phyloP scores from a whole-genome alignment of 2,329 filamentous ascomycete species.

The Alternaria sp. region DNA sequence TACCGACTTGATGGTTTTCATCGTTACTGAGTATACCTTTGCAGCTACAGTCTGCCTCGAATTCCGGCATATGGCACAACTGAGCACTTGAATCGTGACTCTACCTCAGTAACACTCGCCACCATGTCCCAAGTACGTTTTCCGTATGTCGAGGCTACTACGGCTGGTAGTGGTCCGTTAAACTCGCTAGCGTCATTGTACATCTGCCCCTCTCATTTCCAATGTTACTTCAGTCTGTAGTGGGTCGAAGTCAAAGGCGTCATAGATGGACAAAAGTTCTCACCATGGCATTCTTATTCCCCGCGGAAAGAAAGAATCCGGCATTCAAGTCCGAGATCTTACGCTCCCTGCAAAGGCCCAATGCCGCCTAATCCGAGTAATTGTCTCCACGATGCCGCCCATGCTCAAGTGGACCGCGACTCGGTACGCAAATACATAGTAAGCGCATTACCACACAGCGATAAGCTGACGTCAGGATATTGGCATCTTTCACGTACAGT shows the following conservation, averaged over 20 bases:
- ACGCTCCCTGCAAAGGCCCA: neutral
- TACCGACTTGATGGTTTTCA: neutral
- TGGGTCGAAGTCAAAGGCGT: slow-evolving; percentile 1
- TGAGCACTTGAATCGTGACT: neutral
- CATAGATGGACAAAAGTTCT: neutral
- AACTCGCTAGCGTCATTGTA: neutral
- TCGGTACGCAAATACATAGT: neutral
- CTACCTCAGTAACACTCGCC: neutral
- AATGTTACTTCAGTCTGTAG: neutral
- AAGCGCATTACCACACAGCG: neutral
- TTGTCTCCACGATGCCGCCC: neutral
- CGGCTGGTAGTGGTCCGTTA: neutral
- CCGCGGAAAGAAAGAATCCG: neutral
- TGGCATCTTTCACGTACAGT: neutral
- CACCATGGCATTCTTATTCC: neutral
- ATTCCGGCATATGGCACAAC: neutral
- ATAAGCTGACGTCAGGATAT: neutral
- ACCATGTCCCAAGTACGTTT: neutral
- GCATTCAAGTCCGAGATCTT: neutral
- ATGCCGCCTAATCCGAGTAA: neutral
- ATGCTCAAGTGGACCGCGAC: neutral
- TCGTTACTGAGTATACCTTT: neutral
- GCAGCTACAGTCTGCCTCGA: neutral
- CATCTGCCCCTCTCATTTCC: neutral
- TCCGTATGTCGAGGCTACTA: neutral